Evolutionary conservation across 495 filamentous ascomycete species (phyloP).

Genomic region (Xylaria scruposa): DNA sequence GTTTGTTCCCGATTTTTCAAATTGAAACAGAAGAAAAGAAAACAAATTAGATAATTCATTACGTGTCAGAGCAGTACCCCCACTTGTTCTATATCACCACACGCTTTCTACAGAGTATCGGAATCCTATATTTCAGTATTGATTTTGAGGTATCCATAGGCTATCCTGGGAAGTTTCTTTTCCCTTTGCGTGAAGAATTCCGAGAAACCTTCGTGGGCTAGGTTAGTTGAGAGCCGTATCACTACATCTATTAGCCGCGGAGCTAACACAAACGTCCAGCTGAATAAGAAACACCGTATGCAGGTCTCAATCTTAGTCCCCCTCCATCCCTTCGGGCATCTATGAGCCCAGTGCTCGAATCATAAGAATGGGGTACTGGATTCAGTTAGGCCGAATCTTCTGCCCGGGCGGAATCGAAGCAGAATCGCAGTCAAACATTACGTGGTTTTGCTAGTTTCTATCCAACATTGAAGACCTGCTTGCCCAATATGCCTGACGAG

Average conservation of each 20-base stretch:
- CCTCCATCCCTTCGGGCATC: background rate
- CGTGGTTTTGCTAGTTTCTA: background rate
- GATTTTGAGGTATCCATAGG: background rate
- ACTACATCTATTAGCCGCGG: too few relatives aligned
- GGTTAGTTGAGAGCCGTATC: background rate
- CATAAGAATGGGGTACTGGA: background rate
- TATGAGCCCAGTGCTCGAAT: background rate
- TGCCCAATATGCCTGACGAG: background rate
- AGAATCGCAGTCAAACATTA: background rate
- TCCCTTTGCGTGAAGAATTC: background rate
- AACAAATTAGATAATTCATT: background rate
- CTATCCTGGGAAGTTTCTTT: background rate
- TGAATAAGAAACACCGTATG: background rate
- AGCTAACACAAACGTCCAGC: too few relatives aligned
- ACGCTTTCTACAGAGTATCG: background rate
- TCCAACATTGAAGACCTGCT: background rate
- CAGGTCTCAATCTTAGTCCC: background rate
- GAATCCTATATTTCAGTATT: background rate
- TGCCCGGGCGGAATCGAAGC: background rate
- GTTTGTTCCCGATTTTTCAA: background rate
- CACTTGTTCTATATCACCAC: background rate
- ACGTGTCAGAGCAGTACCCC: too few relatives aligned
- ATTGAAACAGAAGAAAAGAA: background rate
- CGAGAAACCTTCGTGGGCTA: background rate
- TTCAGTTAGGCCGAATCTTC: background rate